Base-by-base conservation (phyloP, 2,329 filamentous ascomycete genomes). In the Sporothrix pallida region DNA sequence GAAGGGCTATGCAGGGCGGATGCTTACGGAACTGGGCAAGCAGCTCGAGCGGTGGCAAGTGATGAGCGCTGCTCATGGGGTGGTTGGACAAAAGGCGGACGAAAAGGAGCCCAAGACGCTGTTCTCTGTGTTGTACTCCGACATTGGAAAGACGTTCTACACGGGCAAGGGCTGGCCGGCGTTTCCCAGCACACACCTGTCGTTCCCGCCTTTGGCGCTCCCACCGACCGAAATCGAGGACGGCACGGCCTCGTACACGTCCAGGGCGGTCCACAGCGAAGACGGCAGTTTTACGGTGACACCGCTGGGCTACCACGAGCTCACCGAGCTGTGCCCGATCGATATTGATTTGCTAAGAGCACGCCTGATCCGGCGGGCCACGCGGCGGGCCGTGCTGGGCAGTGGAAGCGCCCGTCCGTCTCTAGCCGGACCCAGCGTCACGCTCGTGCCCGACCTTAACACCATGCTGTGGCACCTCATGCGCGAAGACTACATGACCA, bases 141-240 rank as follows among this genome's bases (percentile, higher is more conserved):
- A 97, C 78, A 94, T 97, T 76, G 93, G 95, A 23, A 92, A 93
- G 84, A 84, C 84, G 54, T 98, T 94, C 82, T 98, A 98, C 82
- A 88, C 91, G 3, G 86, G 85, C 46, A 86, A 89, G 76, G 94
- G 94, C 63, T 98, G 95, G 95, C 86, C 89, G 68, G 86, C 90
- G 0, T 95, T 92, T 78, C 85, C 88, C 23, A 95, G 93, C 74
- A 85, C 87, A 0, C 94, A 97, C 80, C 85, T 97, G 60, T 85
- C 87, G 46, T 87, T 97, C 73, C 82, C 84, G 13, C 84, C 87
- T 0, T 74, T 37, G 31, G 67, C 72, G 6, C 20, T 20, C 44
- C 44, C 58, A 10, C 23, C 17, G 9, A 54, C 69, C 70, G 44
- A 37, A 9, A 42, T 17, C n/a, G 70, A 37, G 6, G 20, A 42